Evolutionary conservation across 768 basidiomycete species (phyloP), one percentile per base, ranked within the genome.

Genomic region (Suillus brevipes): DNA sequence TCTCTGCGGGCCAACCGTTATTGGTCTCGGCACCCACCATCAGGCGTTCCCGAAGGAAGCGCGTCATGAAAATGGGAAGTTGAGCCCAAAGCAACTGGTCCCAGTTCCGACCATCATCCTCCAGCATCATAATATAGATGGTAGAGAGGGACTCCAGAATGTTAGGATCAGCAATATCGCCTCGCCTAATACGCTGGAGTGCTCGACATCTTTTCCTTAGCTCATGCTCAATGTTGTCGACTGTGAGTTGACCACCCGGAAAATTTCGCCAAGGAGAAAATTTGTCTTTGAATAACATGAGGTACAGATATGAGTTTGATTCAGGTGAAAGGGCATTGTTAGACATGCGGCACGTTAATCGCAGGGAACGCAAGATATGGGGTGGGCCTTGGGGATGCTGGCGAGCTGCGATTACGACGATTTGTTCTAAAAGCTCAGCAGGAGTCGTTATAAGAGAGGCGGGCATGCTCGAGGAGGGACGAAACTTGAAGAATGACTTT

Each of bases 51-150:
- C 78, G 78, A 31, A 87, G 65, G 67, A 79, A 84, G 1, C 53
- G 60, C 43, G 75, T 75, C 18, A 85, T 73, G 63, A 86, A 82
- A 0, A 63, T 42, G 4, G 79, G 78, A 13, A 85, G 70, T 47
- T 77, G 78, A 6, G 84, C 83, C 70, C 79, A 78, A 57, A 78
- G 69, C 16, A 87, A 76, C 65, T 84, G 85, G 59, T 77, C 77
- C 45, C 78, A 68, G 69, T 87, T 87, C 66, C 78, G 81, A 56
- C 78, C 80, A 61, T 81, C 83, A 34, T 85, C 82, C 66, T 88
- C 86, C 38, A 87, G 80, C 49, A 87, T 75, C 85, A 89, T 87
- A 42, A 83, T 71, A 69, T 84, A 87, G 60, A 84, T 80, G 0
- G 80, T 80, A 77, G 84, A 84, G 37, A 89, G 72, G 13, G 81